Base-by-base conservation (phyloP, 306 rosid genomes). In the Luffa acutangula region DNA sequence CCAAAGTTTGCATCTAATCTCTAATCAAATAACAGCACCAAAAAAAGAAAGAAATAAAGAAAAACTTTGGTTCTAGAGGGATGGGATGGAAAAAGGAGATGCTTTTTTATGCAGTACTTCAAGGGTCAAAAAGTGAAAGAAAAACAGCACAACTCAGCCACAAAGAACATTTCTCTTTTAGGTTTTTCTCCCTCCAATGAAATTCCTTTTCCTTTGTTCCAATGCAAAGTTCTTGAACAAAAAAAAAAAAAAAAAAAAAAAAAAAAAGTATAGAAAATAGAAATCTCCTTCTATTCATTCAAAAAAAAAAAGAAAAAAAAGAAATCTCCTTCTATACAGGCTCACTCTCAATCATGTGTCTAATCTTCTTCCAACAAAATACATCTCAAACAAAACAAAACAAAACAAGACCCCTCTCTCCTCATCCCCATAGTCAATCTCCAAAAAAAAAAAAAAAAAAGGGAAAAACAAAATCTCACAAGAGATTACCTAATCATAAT, bases 241-340 rank as follows among this genome's bases (percentile, higher is more conserved):
- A 17, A 75, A 70, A 8, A 60, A 42, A 54, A 71, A 6, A 45
- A 2, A 36, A 51, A 42, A 52, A 78, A 10, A 9, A 25, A 20
- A 8, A 45, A 11, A 70, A 10, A 70, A 43, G 18, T 62, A 34
- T 34, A 64, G 36, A 36, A 2, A 43, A 71, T 71, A 80, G 31
- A 88, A 81, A 91, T 80, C 78, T 88, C 96, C 95, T 91, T 85
- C 95, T 91, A 87, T 90, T n/a, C n/a, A n/a, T n/a, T n/a, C 3
- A 56, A 63, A 17, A 75, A 70, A 8, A 60, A 42, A 54, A 71
- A 6, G 36, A 2, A 36, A 51, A 42, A 52, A 78, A 10, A 80
- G 31, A 88, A 81, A 91, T 80, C 78, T 88, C 96, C 95, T 91
- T 85, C 95, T 91, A 87, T 90, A 58, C 93, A 93, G 87, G 77